A percentile compares a stretch with the other conserved stretches of the same genome.
Evolutionary conservation across 768 basidiomycete genomes (phyloP).

Genomic region (Podaxis rugospora): DNA sequence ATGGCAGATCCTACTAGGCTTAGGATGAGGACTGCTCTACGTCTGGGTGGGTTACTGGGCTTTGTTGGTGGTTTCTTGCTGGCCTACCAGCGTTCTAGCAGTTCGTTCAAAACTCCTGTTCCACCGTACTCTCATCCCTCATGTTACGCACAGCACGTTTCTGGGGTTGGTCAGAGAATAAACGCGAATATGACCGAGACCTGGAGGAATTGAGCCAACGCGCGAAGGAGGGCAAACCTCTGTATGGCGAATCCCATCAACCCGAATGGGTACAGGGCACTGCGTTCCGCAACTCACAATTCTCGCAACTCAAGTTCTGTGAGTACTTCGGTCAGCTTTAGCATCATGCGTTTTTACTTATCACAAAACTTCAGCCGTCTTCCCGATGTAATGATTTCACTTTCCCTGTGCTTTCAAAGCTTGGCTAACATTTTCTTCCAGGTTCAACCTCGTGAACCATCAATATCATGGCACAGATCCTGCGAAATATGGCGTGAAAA

Average conservation of each 20-base stretch:
- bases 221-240: conserved; percentile 71
- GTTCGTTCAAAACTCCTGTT: conserved; percentile 43
- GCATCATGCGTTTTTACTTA: conserved; percentile 11
- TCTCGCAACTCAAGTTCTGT: conserved; percentile 93
- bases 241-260: conserved; percentile 83
- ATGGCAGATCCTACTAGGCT: conserved; percentile 42
- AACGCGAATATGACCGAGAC: conserved; percentile 75
- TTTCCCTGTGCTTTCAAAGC: background rate
- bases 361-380: conserved; percentile 40
- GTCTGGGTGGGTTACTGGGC: conserved; percentile 71
- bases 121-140: background rate
- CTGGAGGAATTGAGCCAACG: conserved; percentile 72
- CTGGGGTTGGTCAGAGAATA: conserved; percentile 94
- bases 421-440: conserved; percentile 25
- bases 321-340: conserved; percentile 25
- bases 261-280: conserved; percentile 83
- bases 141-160: conserved; percentile 62
- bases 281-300: conserved; percentile 85
- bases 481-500: conserved; percentile 63
- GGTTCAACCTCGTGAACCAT: conserved; percentile 96
- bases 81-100: conserved; percentile 86
- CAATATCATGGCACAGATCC: conserved; percentile 81
- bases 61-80: conserved; percentile 89
- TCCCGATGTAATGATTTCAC: conserved; percentile 24
- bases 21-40: conserved; percentile 32